phyloP scores from a whole-genome alignment of 441 rosid species.

The Populus tomentosa region DNA sequence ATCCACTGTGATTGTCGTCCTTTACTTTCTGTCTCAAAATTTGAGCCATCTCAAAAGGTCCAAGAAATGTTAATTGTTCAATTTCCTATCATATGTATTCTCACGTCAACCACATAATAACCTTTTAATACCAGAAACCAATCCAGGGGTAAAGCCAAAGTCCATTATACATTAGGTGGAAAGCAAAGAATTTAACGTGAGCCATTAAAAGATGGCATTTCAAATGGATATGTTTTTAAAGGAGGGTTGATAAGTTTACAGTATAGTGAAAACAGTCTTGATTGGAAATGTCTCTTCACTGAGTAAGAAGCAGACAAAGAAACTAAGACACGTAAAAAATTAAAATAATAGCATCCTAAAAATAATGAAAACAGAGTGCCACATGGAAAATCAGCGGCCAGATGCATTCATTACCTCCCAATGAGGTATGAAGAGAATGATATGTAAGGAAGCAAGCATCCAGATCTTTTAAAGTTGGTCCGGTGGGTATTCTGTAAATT shows the following conservation, averaged over 20 bases:
- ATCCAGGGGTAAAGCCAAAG: not conserved
- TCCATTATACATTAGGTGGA: not conserved
- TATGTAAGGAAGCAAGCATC: conserved; percentile 88
- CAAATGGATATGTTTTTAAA: not conserved
- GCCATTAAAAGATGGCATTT: too few relatives aligned
- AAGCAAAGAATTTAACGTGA: not conserved
- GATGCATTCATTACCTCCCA: conserved; percentile 38
- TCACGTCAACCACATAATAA: not conserved
- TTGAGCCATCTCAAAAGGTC: not conserved
- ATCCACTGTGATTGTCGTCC: not conserved
- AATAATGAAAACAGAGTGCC: not conserved
- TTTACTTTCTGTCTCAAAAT: not conserved
- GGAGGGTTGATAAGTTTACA: not conserved
- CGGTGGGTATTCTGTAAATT: conserved; percentile 83
- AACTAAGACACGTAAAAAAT: not conserved
- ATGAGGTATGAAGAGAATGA: conserved; percentile 54
- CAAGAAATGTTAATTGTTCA: not conserved
- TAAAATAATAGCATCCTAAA: not conserved
- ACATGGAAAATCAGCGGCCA: not conserved
- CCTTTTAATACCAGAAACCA: not conserved
- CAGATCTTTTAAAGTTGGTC: conserved; percentile 66
- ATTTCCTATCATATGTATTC: not conserved
- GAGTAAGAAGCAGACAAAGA: not conserved
- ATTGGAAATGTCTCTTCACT: not conserved
- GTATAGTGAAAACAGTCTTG: not conserved